Percentiles rank a stretch among this genome's conserved stretches.
Conservation (phyloP, 495 filamentous ascomycete species). For the Penicillium maclennaniae region DNA sequence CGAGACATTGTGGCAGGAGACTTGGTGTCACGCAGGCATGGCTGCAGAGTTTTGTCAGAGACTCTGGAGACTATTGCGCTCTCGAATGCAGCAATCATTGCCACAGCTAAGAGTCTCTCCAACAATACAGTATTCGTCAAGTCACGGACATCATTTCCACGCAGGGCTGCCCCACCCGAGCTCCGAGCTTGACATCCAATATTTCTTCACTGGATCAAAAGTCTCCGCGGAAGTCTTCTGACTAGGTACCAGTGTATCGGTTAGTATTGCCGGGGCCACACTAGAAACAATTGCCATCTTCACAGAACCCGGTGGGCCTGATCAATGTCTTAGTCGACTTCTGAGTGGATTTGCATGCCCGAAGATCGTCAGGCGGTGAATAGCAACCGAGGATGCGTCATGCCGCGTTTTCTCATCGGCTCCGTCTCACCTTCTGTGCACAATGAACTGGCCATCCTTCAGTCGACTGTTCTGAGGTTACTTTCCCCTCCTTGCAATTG, state of each 20-base stretch:
- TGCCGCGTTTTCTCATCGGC: constrained; percentile 14
- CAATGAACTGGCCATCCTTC: not conserved
- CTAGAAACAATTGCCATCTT: not conserved
- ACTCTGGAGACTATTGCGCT: not conserved
- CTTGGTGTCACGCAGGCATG: no score
- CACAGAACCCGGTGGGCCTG: not conserved
- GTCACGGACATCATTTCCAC: not conserved
- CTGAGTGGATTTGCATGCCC: constrained; percentile 9
- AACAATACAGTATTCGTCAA: not conserved
- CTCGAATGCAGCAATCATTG: not conserved
- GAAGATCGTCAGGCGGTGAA: constrained; percentile 24
- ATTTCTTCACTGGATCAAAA: not conserved
- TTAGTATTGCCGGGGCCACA: not conserved
- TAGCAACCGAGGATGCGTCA: constrained; percentile 24
- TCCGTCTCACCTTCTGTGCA: constrained; percentile 9
- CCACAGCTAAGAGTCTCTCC: not conserved
- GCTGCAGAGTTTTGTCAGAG: not conserved
- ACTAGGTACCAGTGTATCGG: not conserved
- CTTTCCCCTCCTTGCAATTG: constrained; percentile 1
- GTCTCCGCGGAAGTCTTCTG: no score
- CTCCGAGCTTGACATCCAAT: not conserved
- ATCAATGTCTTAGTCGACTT: not conserved
- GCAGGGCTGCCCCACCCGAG: constrained; percentile 1
- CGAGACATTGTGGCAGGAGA: no score
- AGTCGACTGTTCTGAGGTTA: not conserved